A percentile compares a stretch with the other conserved stretches of the same genome.
Conservation (phyloP, 1,139 yeast genomes). For the Taphrina sp. region DNA sequence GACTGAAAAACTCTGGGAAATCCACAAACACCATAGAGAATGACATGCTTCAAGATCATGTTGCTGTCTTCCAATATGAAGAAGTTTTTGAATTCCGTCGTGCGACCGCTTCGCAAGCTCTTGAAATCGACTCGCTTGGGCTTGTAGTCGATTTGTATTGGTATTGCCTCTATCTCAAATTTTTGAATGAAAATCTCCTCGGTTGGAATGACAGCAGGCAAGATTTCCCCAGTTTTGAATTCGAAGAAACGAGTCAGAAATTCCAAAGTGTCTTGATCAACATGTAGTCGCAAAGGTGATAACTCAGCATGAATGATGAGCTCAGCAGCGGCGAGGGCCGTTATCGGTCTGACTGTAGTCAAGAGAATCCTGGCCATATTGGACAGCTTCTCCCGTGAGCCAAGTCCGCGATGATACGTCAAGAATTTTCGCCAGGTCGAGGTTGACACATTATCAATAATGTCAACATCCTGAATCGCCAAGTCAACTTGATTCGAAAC, state of each 20-base stretch:
- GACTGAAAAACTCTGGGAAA: constrained; percentile 57
- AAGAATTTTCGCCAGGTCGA: constrained; percentile 90
- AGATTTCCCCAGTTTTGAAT: constrained; percentile 58
- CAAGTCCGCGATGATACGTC: constrained; percentile 65
- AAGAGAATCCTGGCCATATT: constrained; percentile 60
- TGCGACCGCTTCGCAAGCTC: constrained; percentile 80
- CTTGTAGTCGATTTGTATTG: constrained; percentile 78
- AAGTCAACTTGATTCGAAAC: constrained; percentile 52
- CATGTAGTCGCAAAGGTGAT: constrained; percentile 74
- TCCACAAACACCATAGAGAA: constrained; percentile 75
- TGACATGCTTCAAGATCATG: constrained; percentile 59
- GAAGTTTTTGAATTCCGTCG: constrained; percentile 82
- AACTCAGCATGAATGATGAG: constrained; percentile 56
- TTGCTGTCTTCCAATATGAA: constrained; percentile 85
- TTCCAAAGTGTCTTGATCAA: constrained; percentile 91
- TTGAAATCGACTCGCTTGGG: constrained; percentile 84
- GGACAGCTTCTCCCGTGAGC: constrained; percentile 65
- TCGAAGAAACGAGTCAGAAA: constrained; percentile 75
- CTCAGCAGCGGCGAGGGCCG: constrained; percentile 67
- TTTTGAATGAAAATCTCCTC: constrained; percentile 49
- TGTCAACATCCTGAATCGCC: constrained; percentile 55
- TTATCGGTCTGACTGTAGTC: constrained; percentile 64
- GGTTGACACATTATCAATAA: constrained; percentile 75
- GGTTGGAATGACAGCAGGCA: constrained; percentile 34
- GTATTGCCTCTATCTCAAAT: constrained; percentile 61